phyloP scores from a whole-genome alignment of 1,284 basidiomycete species.

The Sanghuangporus sanghuang region DNA sequence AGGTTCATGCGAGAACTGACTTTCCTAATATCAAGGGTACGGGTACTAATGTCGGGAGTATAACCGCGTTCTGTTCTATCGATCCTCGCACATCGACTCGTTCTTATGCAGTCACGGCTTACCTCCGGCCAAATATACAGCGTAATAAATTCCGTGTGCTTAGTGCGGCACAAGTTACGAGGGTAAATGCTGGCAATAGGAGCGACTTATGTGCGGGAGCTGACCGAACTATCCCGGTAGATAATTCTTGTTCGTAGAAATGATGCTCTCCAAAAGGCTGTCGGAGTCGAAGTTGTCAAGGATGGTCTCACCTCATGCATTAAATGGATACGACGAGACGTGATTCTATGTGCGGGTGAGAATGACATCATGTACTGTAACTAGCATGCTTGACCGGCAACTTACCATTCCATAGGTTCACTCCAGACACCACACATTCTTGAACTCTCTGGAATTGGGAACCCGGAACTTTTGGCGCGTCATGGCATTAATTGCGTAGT shows the following conservation, averaged over 20 bases:
- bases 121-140: constrained; percentile 2
- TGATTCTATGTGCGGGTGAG: constrained; percentile 6
- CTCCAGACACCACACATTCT: constrained; percentile 8
- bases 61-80: neutral
- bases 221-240: neutral
- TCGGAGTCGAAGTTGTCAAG: constrained; percentile 26
- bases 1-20: neutral
- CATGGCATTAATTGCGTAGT: constrained; percentile 12
- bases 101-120: constrained; percentile 3
- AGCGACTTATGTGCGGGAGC: neutral
- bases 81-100: constrained; percentile 7
- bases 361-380: neutral
- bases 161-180: constrained; percentile 11
- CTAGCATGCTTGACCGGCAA: neutral
- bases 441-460: constrained; percentile 17
- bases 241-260: neutral
- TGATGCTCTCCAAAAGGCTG: constrained; percentile 17
- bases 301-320: neutral
- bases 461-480: constrained; percentile 7
- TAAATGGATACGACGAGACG: neutral
- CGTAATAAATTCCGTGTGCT: constrained; percentile 5
- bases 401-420: neutral
- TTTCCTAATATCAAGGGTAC: neutral
- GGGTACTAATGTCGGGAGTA: constrained; percentile 2
- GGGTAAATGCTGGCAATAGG: neutral